Evolutionary conservation across 2,329 filamentous ascomycete genomes (phyloP), one percentile per base, ranked within the genome.

Genomic region (Phoma sp.): DNA sequence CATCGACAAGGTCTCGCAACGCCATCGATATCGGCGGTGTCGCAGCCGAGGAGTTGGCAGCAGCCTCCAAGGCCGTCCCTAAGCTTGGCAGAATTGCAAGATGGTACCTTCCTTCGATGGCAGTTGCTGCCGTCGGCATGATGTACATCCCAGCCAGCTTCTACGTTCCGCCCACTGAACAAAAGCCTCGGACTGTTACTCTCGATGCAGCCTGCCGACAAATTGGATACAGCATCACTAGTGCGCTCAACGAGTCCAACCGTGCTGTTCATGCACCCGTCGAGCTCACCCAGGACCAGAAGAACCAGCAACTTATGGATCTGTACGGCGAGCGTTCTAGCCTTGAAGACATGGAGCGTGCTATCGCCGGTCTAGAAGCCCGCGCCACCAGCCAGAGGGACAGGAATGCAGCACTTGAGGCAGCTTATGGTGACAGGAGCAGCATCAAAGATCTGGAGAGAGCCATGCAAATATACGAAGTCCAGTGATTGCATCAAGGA

Each of bases 391-490:
- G 55, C 22, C 49, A 73, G 2, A 66, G 74, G 1, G 71, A 73
- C 24, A 71, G 64, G 46, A 77, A 78, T 48, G 66, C 67, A 41
- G 64, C 71, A 4, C 58, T 80, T n/a, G 75, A 79, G 72, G 76
- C 80, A 32, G 77, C 78, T 2, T 80, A 80, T 48, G 78, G 78
- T 10, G 75, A 76, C 47, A 75, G 78, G 57, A 72, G 70, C 10
- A 78, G 72, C 40, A 52, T 80, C 41, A 66, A 74, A 23, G 77
- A 80, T 62, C 60, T 80, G n/a, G 69, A 79, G 58, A 69, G 75
- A 33, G 78, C 78, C 13, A 67, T 80, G 64, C 69, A 78, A 30
- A 67, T 75, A 25, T 80, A 80, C 41, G 74, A 77, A 54, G 66
- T 76, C 5, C 73, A 74, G 60, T 79, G 65, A 72, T 39, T 39